These are phyloP conservation scores for Suillus alpinus DNA, from an alignment of 768 basidiomycete species.

Conservation along the genomic window DNA sequence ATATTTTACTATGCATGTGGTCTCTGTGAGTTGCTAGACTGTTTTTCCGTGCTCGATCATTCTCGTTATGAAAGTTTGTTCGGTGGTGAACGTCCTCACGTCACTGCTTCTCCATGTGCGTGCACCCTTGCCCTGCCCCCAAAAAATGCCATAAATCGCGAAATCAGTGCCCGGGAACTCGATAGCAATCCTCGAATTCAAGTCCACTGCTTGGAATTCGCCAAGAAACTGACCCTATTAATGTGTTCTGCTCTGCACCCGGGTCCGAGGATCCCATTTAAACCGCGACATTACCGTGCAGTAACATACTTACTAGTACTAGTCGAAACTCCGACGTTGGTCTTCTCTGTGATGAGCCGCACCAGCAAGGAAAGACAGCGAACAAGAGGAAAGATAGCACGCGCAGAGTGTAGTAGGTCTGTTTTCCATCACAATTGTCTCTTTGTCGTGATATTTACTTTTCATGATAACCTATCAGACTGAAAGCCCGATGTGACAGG, in stretches of 20 bases:
- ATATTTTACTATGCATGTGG: background rate
- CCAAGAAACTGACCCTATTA: background rate
- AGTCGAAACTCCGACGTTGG: background rate
- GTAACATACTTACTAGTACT: background rate
- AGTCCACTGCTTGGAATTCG: background rate
- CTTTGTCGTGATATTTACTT: background rate
- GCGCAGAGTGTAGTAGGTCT: conserved; percentile 31
- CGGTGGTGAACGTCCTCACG: background rate
- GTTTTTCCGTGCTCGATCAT: background rate
- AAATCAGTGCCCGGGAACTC: background rate
- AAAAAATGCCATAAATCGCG: background rate
- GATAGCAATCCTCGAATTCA: background rate
- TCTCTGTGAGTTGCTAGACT: background rate
- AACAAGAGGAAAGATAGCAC: conserved; percentile 26
- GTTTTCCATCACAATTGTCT: background rate
- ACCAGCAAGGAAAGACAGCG: conserved; percentile 22
- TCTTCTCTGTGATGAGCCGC: conserved; percentile 10
- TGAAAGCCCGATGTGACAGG: conserved; percentile 28
- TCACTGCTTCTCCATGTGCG: background rate
- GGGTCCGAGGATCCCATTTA: conserved; percentile 9
- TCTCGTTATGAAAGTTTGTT: background rate
- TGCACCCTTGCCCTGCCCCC: background rate
- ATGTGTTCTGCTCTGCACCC: background rate
- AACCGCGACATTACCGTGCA: background rate
- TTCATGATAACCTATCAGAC: conserved; percentile 11